Evolutionary conservation across 495 filamentous ascomycete genomes (phyloP).

Genomic region (Penicillium nucicola): DNA sequence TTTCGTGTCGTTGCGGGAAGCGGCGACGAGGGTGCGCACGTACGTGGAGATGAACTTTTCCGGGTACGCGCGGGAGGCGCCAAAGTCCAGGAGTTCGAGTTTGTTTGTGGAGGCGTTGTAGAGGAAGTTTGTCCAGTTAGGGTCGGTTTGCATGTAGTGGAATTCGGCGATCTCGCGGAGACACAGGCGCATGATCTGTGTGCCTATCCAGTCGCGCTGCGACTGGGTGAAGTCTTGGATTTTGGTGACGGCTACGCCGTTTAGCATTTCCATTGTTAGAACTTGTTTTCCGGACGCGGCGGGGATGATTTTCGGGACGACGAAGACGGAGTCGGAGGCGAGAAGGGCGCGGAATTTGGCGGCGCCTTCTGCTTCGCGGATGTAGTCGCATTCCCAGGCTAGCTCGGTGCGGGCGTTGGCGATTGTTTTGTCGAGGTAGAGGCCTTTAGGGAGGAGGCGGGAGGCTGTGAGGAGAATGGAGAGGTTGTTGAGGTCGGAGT

Average conservation of each 20-base stretch:
- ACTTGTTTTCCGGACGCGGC: slow-evolving; percentile 85
- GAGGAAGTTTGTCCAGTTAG: slow-evolving; percentile 99
- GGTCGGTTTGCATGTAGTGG: slow-evolving; percentile 97
- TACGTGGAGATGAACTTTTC: slow-evolving; percentile 75
- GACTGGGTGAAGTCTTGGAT: slow-evolving; percentile 68
- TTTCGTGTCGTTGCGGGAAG: slow-evolving; percentile 62
- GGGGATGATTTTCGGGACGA: slow-evolving; percentile 71
- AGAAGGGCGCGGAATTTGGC: slow-evolving; percentile 72
- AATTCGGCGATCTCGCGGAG: slow-evolving; percentile 92
- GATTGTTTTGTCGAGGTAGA: slow-evolving; percentile 96
- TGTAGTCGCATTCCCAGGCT: slow-evolving; percentile 96
- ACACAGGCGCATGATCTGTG: slow-evolving; percentile 87
- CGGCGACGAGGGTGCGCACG: slow-evolving; percentile 71
- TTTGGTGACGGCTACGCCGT: slow-evolving; percentile 86
- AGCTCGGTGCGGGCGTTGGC: slow-evolving; percentile 92
- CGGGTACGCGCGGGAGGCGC: slow-evolving; percentile 85
- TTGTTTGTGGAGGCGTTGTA: slow-evolving; percentile 71
- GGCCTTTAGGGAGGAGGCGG: slow-evolving; percentile 80
- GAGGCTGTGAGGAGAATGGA: slow-evolving; percentile 87
- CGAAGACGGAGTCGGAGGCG: slow-evolving; percentile 68
- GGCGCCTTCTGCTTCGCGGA: slow-evolving; percentile 78
- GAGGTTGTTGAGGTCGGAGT: slow-evolving; percentile 91
- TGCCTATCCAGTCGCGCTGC: slow-evolving; percentile 86
- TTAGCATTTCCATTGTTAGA: slow-evolving; percentile 88
- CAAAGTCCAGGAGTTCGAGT: slow-evolving; percentile 94